Base-by-base conservation (phyloP, 352 stramenopile genomes). In the Phytophthora hibernalis region DNA sequence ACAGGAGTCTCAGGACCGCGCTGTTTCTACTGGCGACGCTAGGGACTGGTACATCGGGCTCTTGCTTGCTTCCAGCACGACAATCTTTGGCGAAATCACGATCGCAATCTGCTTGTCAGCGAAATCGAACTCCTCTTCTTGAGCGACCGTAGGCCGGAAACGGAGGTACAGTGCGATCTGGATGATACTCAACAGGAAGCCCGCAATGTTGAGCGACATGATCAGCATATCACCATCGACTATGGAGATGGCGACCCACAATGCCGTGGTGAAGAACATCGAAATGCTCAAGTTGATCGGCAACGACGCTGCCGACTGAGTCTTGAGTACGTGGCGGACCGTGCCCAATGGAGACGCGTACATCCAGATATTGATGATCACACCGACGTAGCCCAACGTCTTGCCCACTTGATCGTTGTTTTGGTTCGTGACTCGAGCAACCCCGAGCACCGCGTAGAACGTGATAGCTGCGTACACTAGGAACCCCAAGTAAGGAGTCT, bases 371-470 rank as follows among this genome's bases (percentile, higher is more conserved):
- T 70, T 74, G 59, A 70, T 61, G 21, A 70, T 49, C 18, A 74
- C 38, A 5, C 63, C 68, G 28, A 73, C 70, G 11, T 74, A 70
- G 2, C 77, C 77, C 4, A 83, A 47, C 3, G 65, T 71, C 21
- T 76, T 60, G 15, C 56, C 59, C 2, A 77, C 66, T 37, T 82
- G 30, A 31, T 74, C 38, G 16, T 74, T 4, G 1, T 50, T 66
- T 54, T 83, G 75, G 33, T 70, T 40, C 13, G 75, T 87, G 16
- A 78, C 64, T 7, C 62, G 42, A 11, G 55, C 38, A 12, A 75
- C 24, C 11, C 73, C 76, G 26, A 87, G 43, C 24, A 68, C 64
- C 22, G 75, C 64, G 58, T 84, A 87, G 18, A 56, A 18, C 6
- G 76, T 75, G 51, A 60, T 71, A 35, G 40, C 43, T 18, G 68